phyloP scores from a whole-genome alignment of 2,329 filamentous ascomycete species.

The Microsporum canis region DNA sequence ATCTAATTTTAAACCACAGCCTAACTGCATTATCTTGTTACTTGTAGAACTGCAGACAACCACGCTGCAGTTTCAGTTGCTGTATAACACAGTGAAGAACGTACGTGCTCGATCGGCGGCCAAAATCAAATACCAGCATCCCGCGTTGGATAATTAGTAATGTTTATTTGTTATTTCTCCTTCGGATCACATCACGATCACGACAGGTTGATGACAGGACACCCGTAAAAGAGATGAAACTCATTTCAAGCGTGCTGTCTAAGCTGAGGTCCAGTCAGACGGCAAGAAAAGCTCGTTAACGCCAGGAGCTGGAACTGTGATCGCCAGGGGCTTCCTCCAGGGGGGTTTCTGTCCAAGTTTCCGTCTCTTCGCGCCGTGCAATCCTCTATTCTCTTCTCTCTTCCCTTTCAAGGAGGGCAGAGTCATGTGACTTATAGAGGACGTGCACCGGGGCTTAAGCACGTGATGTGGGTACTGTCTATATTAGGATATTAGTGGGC shows the following conservation, averaged over 20 bases:
- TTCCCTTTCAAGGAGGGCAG: not conserved
- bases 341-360: not conserved
- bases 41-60: not conserved
- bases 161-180: not conserved
- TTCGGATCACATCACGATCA: not conserved
- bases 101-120: not conserved
- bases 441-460: not conserved
- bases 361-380: not conserved
- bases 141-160: not conserved
- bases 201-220: not conserved
- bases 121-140: not conserved
- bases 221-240: not conserved
- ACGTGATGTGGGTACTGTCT: not conserved
- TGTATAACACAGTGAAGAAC: not conserved
- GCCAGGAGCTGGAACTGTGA: conserved; percentile 3
- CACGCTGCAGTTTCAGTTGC: not conserved
- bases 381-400: not conserved
- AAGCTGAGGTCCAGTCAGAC: not conserved
- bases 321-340: not conserved
- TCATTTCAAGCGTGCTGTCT: not conserved
- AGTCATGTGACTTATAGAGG: not conserved
- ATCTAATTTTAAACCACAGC: not conserved
- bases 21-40: not conserved
- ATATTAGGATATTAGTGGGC: not conserved
- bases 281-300: not conserved